Conservation (phyloP, 129 eudicot genomes). For the Mikania micrantha region DNA sequence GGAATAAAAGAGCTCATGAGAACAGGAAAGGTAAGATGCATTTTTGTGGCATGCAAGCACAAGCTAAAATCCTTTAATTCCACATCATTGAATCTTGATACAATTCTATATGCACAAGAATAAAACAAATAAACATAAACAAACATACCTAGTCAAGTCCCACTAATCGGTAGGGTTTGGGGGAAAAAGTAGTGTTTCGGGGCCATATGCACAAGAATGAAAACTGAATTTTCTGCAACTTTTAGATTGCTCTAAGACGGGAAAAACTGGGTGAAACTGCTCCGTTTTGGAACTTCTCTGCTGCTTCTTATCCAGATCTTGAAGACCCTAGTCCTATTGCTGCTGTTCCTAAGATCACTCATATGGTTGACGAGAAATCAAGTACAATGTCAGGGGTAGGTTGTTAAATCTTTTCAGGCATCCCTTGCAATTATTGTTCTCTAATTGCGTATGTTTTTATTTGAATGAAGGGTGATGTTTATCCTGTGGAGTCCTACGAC, state of each 20-base stretch:
- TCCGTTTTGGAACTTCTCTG: slow-evolving; percentile 90
- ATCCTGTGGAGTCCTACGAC: slow-evolving; percentile 72
- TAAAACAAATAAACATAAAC: too few relatives aligned
- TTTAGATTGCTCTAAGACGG: slow-evolving; percentile 78
- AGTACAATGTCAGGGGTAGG: slow-evolving; percentile 31
- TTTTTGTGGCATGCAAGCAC: not conserved
- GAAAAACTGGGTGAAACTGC: slow-evolving; percentile 90
- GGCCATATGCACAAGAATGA: too few relatives aligned
- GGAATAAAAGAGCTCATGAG: slow-evolving; percentile 85
- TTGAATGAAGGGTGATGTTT: slow-evolving; percentile 85
- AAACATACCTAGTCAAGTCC: too few relatives aligned
- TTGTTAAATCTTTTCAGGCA: not conserved
- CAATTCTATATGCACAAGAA: too few relatives aligned
- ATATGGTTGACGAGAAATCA: slow-evolving; percentile 10
- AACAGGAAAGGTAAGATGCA: slow-evolving; percentile 76
- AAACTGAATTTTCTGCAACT: slow-evolving; percentile 13
- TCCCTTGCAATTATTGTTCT: not conserved
- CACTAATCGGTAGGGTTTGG: too few relatives aligned
- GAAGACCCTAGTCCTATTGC: slow-evolving; percentile 28
- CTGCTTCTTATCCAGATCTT: slow-evolving; percentile 98
- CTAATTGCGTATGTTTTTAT: slow-evolving; percentile 6
- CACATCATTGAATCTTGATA: not conserved
- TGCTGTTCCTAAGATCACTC: slow-evolving; percentile 1
- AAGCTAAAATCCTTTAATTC: too few relatives aligned
- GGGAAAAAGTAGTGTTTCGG: too few relatives aligned